Base-by-base conservation (phyloP, 768 basidiomycete genomes). In the Leccinum sublutescens region DNA sequence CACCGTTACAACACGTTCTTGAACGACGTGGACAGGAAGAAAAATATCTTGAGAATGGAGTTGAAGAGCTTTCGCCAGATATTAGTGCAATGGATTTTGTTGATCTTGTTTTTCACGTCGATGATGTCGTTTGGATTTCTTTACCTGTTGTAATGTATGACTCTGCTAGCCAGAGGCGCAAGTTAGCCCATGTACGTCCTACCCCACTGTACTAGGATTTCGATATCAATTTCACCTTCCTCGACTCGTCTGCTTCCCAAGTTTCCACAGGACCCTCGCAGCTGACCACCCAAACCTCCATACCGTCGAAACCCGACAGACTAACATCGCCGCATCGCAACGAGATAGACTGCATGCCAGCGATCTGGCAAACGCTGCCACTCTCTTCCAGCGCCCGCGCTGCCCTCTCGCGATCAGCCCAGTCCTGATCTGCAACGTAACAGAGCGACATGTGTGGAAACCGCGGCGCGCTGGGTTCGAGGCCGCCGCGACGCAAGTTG, bases 381-480 rank as follows among this genome's bases (percentile, higher is more conserved):
- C 69, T 60, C 12, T 72, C 66, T 60, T 71, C 64, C 64, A 88
- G 72, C 60, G 75, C 74, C 27, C 77, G 71, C 40, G 79, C 77
- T 45, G 80, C 81, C 61, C 67, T 76, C 21, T 75, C 73, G 48
- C 89, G 82, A 70, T 87, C 81, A 19, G 11, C 66, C 4, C 79
- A 79, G 61, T 91, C 89, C n/a, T 79, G 77, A 58, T 91, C 84
- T 27, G 76, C 77, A 59, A 91, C 85, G 67, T 93, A 93, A 66
- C 82, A 86, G 59, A 93, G 64, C 36, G 91, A 92, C 62, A 91
- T 61, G 69, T 93, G 91, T 7, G 89, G 87, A 61, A 83, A 88
- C 36, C 76, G 71, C 0, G 88, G 87, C 1, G 87, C 84, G 3
- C 66, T 65, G 2, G 81, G 77, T 23, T 79, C 73, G 8, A 80